Evolutionary conservation across 2,329 filamentous ascomycete species (phyloP).

Genomic region (Aspergillus sojae): DNA sequence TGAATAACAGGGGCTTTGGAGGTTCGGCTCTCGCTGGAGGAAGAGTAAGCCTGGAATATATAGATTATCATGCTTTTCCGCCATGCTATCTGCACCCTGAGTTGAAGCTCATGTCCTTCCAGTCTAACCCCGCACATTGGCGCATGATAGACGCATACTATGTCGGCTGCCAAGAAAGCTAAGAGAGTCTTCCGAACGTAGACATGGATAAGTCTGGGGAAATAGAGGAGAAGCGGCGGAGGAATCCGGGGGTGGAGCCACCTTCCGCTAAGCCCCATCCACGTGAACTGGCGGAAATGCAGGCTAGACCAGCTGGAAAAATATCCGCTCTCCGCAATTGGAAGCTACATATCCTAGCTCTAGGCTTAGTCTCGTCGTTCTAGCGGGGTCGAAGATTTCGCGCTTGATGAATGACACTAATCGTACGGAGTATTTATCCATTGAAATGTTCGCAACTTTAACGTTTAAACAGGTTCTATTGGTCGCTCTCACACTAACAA

Average conservation of each 20-base stretch:
- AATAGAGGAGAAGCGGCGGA: not conserved
- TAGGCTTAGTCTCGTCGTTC: not conserved
- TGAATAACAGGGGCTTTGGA: too few relatives aligned
- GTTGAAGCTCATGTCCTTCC: not conserved
- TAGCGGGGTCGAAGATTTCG: not conserved
- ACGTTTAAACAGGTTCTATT: not conserved
- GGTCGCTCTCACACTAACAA: not conserved
- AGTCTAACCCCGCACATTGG: not conserved
- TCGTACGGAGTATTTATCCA: not conserved
- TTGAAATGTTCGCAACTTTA: not conserved
- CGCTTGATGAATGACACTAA: not conserved
- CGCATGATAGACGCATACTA: not conserved
- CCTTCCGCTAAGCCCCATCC: not conserved
- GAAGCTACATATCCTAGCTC: not conserved
- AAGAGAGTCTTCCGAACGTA: not conserved
- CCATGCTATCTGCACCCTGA: not conserved
- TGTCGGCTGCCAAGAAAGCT: not conserved
- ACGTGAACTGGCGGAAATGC: not conserved
- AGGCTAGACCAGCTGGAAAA: not conserved
- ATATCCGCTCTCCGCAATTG: not conserved
- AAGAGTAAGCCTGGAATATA: not conserved
- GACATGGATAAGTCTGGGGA: not conserved
- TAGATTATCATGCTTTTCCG: not conserved
- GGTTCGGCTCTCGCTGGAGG: not conserved
- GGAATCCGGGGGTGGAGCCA: not conserved